These are phyloP conservation scores for Penstemon eatonii DNA, from an alignment of 257 asterid genomes.

Conservation along the genomic window DNA sequence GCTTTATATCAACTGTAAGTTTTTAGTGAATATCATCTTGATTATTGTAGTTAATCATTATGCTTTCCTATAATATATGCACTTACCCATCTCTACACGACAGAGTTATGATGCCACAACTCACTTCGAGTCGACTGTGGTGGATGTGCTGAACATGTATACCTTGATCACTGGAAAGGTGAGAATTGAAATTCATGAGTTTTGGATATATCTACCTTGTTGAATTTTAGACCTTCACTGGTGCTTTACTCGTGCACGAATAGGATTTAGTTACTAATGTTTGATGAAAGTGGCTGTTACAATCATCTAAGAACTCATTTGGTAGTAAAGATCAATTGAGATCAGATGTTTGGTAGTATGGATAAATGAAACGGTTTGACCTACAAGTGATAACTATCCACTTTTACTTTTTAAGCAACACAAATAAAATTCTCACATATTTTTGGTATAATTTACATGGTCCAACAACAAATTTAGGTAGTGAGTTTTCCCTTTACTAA, in stretches of 20 bases:
- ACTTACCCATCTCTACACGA: slow-evolving; percentile 27
- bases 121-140: slow-evolving; percentile 68
- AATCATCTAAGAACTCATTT: background rate
- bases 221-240: background rate
- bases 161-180: slow-evolving; percentile 69
- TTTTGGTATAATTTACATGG: too few species aligned
- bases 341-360: too few species aligned
- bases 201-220: slow-evolving; percentile 4
- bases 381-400: too few species aligned
- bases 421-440: too few species aligned
- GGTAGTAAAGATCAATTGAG: too few species aligned
- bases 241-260: background rate
- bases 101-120: slow-evolving; percentile 74
- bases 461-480: too few species aligned
- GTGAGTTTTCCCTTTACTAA: too few species aligned
- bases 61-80: slow-evolving; percentile 11
- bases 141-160: slow-evolving; percentile 63
- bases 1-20: slow-evolving; percentile 89
- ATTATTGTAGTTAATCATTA: slow-evolving; percentile 14
- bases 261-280: background rate
- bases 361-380: too few species aligned
- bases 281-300: background rate
- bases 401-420: too few species aligned
- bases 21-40: slow-evolving; percentile 22
- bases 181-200: slow-evolving; percentile 20